A percentile compares a stretch with the other conserved stretches of the same genome.
These are phyloP conservation scores for Trametes hirsuta DNA, from an alignment of 1,284 basidiomycete genomes.

Conservation along the genomic window DNA sequence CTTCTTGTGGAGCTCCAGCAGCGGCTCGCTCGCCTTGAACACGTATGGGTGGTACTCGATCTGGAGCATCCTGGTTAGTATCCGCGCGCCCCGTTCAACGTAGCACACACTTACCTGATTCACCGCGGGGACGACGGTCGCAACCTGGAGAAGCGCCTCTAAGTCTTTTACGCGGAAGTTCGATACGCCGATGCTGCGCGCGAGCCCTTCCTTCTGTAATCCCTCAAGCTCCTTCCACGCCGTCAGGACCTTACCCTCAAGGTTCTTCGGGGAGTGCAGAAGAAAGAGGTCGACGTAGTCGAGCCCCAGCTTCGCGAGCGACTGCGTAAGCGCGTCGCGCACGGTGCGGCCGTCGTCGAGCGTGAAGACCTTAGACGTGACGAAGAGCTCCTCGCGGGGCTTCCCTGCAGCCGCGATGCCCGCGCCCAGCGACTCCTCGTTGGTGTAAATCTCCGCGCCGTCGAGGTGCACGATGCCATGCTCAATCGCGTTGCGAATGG, in stretches of 20 bases:
- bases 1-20: conserved; percentile 57
- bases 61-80: background rate
- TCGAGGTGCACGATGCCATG: conserved; percentile 73
- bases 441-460: conserved; percentile 68
- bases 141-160: conserved; percentile 59
- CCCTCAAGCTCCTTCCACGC: conserved; percentile 78
- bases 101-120: conserved; percentile 66
- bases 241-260: conserved; percentile 49
- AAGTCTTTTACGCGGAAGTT: conserved; percentile 80
- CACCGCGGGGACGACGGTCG: conserved; percentile 65
- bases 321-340: conserved; percentile 52
- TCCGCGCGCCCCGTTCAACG: background rate
- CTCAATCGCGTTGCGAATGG: conserved; percentile 57
- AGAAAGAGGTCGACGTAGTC: conserved; percentile 80
- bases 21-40: conserved; percentile 56
- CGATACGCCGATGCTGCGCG: conserved; percentile 83
- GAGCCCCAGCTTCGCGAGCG: conserved; percentile 60
- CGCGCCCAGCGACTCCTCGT: conserved; percentile 61
- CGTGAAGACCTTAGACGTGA: conserved; percentile 65
- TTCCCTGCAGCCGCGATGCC: conserved; percentile 56
- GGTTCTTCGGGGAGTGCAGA: conserved; percentile 63
- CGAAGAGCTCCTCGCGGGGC: conserved; percentile 57
- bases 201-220: conserved; percentile 64
- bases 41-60: conserved; percentile 83
- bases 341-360: conserved; percentile 48